phyloP scores from a whole-genome alignment of 192 early-diverging fungal genomes.

The Rhizophagus clarus region DNA sequence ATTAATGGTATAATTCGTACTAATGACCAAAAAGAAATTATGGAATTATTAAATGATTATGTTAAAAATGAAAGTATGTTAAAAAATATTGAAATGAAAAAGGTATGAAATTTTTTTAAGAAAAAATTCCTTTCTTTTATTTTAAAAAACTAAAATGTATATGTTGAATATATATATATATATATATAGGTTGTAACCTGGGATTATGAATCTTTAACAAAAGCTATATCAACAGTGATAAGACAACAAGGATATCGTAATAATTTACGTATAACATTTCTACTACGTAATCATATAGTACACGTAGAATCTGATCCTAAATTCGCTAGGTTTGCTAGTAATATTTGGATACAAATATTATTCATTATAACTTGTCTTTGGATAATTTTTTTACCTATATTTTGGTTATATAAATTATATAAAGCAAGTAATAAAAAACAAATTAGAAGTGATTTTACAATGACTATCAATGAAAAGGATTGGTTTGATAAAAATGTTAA shows the following conservation, averaged over 20 bases:
- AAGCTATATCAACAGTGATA: constrained; percentile 38
- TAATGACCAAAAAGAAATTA: constrained; percentile 24
- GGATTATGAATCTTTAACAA: constrained; percentile 44
- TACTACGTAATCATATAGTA: constrained; percentile 37
- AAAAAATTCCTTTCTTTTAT: no score
- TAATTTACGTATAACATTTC: constrained; percentile 43
- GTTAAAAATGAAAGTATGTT: constrained; percentile 39
- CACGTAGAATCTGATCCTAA: constrained; percentile 36
- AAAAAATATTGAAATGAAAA: constrained; percentile 46
- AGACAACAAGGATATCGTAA: constrained; percentile 38
- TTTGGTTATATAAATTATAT: constrained; percentile 39
- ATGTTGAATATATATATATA: no score
- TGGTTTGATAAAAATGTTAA: constrained; percentile 28
- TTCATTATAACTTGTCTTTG: constrained; percentile 37
- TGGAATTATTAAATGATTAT: constrained; percentile 41
- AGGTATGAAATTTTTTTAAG: no score
- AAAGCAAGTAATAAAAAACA: constrained; percentile 34
- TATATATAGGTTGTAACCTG: constrained; percentile 37
- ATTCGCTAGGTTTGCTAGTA: constrained; percentile 34
- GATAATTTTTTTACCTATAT: constrained; percentile 38
- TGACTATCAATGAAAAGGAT: constrained; percentile 37
- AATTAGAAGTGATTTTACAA: constrained; percentile 40
- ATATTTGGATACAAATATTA: constrained; percentile 35
- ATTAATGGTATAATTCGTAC: constrained; percentile 33
- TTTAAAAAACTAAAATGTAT: no score